phyloP scores from a whole-genome alignment of 176 grass and related monocot genomes.

The Lolium rigidum region DNA sequence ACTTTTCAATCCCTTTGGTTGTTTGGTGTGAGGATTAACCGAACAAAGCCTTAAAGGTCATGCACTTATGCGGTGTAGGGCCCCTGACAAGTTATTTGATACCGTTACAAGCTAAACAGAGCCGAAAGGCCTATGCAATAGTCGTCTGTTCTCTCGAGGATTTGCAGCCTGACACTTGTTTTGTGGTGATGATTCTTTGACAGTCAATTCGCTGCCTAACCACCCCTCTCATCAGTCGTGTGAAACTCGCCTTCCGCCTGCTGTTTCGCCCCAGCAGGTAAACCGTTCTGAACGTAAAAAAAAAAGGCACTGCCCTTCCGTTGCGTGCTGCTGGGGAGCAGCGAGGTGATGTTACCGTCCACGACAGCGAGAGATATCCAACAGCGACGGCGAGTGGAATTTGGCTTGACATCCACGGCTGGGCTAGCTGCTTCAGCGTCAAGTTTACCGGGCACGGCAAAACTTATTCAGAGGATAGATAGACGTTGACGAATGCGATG shows the following conservation, averaged over 20 bases:
- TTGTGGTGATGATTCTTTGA: background rate
- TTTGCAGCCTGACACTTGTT: conserved; percentile 28
- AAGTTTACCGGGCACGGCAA: no score
- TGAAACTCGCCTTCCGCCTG: background rate
- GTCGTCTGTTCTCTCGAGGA: background rate
- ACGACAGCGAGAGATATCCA: background rate
- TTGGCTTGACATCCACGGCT: conserved; percentile 8
- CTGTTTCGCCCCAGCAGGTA: conserved; percentile 21
- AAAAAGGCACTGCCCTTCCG: no score
- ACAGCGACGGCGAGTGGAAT: background rate
- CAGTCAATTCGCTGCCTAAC: conserved; percentile 31
- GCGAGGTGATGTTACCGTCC: background rate
- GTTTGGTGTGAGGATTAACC: no score
- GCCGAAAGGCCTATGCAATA: no score
- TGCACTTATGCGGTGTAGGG: no score
- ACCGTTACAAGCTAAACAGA: no score
- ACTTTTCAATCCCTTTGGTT: no score
- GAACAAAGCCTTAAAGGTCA: no score
- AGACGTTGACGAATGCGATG: background rate
- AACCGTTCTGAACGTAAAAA: background rate
- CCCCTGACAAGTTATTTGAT: no score
- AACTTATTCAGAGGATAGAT: background rate
- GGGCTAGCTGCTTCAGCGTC: background rate
- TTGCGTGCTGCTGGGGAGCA: background rate
- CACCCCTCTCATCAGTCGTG: background rate